Base-by-base conservation (phyloP, 257 asterid genomes). In the Fraxinus anomala region DNA sequence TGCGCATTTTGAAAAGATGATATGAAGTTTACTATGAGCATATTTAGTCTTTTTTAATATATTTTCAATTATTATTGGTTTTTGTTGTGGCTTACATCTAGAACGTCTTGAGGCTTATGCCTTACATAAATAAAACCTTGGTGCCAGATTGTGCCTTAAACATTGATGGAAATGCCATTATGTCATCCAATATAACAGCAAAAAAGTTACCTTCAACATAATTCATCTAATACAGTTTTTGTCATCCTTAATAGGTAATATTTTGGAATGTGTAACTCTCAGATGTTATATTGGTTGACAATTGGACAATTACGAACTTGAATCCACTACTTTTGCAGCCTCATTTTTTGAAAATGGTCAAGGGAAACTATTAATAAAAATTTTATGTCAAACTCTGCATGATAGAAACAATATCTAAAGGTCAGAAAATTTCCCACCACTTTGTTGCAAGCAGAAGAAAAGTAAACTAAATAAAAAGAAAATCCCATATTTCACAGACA, bases 361-460 rank as follows among this genome's bases (percentile, higher is more conserved):
- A 34, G 51, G 72, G 16, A 9, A 69, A 47, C 47, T 67, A 6
- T n/a, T 6, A 56, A 56, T 19, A 56, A 23, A n/a, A 6, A 6
- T n/a, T 19, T 56, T 56, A 5, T 56, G 66, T 21, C 66, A 21
- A 56, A 12, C 54, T 51, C 61, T 59, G 61, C 30, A 51, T 71
- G 49, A 33, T 63, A 40, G 23, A 68, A 66, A 70, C 72, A 37
- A 75, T 78, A 56, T n/a, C 24, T n/a, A 34, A 31, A 44, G 24
- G 54, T 34, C 47, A 74, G 40, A 33, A 17, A 39, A 28, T 28
- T 63, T 42, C 49, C 24, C 67, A 37, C 5, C 72, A 31, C 13
- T 21, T 23, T 40, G 49, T 73, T 72, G 65, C 47, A 77, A 51
- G 79, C 77, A 77, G 21, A 65, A 24, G 49, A 75, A 11, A 21